Conservation (phyloP, 257 asterid species). For the Solanum corneliomulleri region DNA sequence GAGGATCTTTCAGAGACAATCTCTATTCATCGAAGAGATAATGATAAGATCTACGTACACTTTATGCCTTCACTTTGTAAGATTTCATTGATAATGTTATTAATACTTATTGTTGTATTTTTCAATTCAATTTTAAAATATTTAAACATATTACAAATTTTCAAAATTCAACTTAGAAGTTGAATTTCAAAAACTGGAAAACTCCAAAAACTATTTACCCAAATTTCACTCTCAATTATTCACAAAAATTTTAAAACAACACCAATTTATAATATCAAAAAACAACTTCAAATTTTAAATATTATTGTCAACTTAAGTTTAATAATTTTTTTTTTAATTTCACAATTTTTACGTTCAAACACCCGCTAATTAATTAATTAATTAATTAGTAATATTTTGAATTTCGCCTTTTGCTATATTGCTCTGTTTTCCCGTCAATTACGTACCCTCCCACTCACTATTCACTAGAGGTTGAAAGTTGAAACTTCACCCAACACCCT, state of each 20-base stretch:
- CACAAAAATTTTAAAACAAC: background rate
- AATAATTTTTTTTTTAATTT: background rate
- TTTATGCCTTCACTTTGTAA: background rate
- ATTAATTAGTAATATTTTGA: background rate
- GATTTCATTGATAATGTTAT: no score
- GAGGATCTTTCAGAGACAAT: no score
- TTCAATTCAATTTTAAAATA: background rate
- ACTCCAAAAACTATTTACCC: background rate
- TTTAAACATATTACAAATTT: background rate
- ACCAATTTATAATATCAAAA: background rate
- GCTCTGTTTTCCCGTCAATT: background rate
- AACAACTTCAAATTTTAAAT: no score
- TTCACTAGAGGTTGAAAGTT: background rate
- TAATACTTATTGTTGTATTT: background rate
- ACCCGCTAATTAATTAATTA: background rate
- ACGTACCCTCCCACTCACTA: constrained; percentile 10
- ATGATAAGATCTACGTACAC: background rate
- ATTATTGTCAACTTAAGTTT: background rate
- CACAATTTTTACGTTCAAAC: background rate
- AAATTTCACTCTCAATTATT: background rate
- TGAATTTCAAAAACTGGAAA: background rate
- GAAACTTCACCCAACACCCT: constrained; percentile 16
- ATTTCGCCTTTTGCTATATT: background rate
- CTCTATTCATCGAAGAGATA: background rate
- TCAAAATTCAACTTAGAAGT: background rate